Evolutionary conservation across 257 asterid genomes (phyloP), one percentile per base, ranked within the genome.

Genomic region (Solanum sitiens): DNA sequence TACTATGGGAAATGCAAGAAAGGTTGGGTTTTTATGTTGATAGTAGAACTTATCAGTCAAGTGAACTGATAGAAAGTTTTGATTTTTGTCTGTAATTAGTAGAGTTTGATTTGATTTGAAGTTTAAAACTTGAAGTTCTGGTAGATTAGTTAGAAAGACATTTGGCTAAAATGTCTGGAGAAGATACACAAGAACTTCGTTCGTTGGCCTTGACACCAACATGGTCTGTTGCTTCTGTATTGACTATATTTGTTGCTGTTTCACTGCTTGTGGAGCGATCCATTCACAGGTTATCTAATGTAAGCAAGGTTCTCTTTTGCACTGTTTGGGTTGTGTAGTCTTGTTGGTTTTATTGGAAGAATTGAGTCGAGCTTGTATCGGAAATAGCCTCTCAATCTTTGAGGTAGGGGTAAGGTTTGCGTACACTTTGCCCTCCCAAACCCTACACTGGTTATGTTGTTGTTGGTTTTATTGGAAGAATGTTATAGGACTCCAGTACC

Each of bases 231-330:
- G 98, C 99, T 85, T 84, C 98, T 83, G 98, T 97, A 0, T 89
- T 97, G 89, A 97, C 99, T 32, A 63, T 95, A 2, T 97, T 95
- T 88, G 98, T 97, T 59, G 98, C 93, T 5, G 98, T 97, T 90
- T 97, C 99, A 18, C 91, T 97, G 90, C 96, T 97, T 11, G 98
- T 97, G 87, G 99, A 97, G 88, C 96, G 99, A 56, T 95, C 98
- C 30, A 95, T 97, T 89, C 99, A 97, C 88, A 94, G 95, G 30
- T 90, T 97, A 90, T 92, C 98, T 65, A 89, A 88, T 92, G 99
- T 97, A 89, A 93, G 99, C 91, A 14, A 80, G 76, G 35, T 33
- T 70, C 21, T 70, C 45, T 18, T 70, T 42, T 75, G 2, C 20
- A 1, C 7, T 7, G 59, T 9, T n/a, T 76, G 56, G n/a, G 1